Conservation (phyloP, 2,329 filamentous ascomycete species). For the Penicillium sp. region DNA sequence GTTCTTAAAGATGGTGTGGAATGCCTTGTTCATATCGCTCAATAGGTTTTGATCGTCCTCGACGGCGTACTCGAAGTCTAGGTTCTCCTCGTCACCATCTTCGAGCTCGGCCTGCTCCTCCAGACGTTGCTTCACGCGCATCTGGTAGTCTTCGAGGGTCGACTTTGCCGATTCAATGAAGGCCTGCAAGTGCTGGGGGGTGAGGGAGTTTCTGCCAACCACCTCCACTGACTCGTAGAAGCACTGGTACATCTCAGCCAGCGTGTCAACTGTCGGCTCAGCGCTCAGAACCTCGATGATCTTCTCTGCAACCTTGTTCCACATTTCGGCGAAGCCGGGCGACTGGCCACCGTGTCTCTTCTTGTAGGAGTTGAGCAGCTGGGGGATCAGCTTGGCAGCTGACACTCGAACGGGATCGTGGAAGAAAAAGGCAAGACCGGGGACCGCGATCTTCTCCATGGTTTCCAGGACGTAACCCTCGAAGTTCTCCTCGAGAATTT, state of each 20-base stretch:
- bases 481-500: constrained; percentile 90
- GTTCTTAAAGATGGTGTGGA: constrained; percentile 98
- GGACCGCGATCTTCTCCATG: constrained; percentile 94
- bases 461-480: constrained; percentile 89
- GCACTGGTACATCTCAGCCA: constrained; percentile 99
- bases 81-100: constrained; percentile 84
- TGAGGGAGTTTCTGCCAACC: constrained; percentile 80
- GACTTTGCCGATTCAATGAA: constrained; percentile 86
- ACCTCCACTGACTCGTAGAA: constrained; percentile 99
- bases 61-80: constrained; percentile 85
- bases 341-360: constrained; percentile 82
- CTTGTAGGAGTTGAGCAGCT: constrained; percentile 91
- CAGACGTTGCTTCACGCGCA: constrained; percentile 76
- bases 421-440: constrained; percentile 96
- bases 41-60: constrained; percentile 96
- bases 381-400: constrained; percentile 90
- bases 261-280: constrained; percentile 91
- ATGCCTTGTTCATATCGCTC: constrained; percentile 99
- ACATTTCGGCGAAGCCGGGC: constrained; percentile 75
- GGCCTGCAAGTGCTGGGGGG: constrained; percentile 71
- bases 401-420: constrained; percentile 95
- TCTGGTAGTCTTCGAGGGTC: constrained; percentile 88
- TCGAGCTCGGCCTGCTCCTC: constrained; percentile 82
- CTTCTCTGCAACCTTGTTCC: constrained; percentile 83
- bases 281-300: constrained; percentile 89